Conservation (phyloP, 164 flowering plant species). For the Malania oleifera region DNA sequence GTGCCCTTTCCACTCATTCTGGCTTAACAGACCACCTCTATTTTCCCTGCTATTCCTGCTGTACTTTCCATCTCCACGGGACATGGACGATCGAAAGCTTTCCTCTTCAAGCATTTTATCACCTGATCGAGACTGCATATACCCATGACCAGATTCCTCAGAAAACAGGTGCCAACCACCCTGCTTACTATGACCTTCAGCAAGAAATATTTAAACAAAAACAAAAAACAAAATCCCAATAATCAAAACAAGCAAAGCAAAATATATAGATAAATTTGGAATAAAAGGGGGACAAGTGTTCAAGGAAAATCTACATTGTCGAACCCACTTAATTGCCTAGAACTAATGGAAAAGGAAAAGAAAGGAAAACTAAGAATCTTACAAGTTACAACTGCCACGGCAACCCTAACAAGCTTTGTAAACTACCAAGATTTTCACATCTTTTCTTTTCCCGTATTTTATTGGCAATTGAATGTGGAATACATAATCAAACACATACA, state of each 20-base stretch:
- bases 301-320: no score
- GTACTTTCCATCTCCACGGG: slow-evolving; percentile 50
- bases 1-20: slow-evolving; percentile 55
- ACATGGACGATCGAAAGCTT: slow-evolving; percentile 28
- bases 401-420: no score
- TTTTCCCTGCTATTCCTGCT: slow-evolving; percentile 46
- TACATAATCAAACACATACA: no score
- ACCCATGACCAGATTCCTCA: slow-evolving; percentile 58
- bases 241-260: slow-evolving; percentile 23
- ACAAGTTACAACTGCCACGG: no score
- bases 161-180: slow-evolving; percentile 61
- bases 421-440: no score
- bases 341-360: no score
- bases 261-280: not conserved
- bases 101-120: slow-evolving; percentile 63
- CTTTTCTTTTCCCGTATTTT: no score
- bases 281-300: not conserved
- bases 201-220: slow-evolving; percentile 25
- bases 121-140: slow-evolving; percentile 38
- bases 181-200: slow-evolving; percentile 88
- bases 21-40: slow-evolving; percentile 39
- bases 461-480: no score
- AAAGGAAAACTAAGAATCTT: no score
- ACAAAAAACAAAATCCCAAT: slow-evolving; percentile 8
- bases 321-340: no score